Evolutionary conservation across 192 early-diverging fungal genomes (phyloP), one percentile per base, ranked within the genome.

Genomic region (Coemansia aciculifera): DNA sequence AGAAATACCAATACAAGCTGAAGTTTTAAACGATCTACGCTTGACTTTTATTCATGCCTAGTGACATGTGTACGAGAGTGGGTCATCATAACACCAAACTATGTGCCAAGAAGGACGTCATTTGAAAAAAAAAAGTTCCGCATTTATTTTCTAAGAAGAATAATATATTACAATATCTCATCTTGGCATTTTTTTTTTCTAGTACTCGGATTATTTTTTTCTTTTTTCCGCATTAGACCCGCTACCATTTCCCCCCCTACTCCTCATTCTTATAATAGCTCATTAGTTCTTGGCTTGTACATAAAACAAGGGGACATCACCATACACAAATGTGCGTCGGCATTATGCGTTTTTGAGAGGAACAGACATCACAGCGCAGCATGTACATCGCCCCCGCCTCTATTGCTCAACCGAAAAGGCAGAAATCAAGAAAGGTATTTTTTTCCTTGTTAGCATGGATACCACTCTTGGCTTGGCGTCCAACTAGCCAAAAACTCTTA

Each of bases 211-310:
- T 12, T 24, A 54, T 12, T 27, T 27, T 27, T 11, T 31, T 31
- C 13, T 54, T 15, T 57, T 57, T 57, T 57, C 54, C 54, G 54
- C 54, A 57, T 57, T 31, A 32, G 54, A 57, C 11, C 54, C 54
- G 31, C 54, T 29, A 32, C 13, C 27, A 10, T 29, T 29, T 31
- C 11, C 6, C 24, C 24, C 27, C 54, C 54, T 57, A 57, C 29
- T 32, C 54, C 54, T 54, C 11, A 3, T 54, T 57, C 23, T 57
- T 32, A 4, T 57, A 24, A 6, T 51, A 51, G 46, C 21, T 51
- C 21, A 51, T 51, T 21, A 5, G 27, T 29, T 44, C 43, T 54
- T 54, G 49, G 51, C 51, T 21, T 48, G 46, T 19, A 48, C 8
- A 51, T 21, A 11, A 11, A 34, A 57, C 29, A 57, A 57, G 29